Evolutionary conservation across 108 stramenopile species (phyloP).

Genomic region (Aurantiochytrium sp.): DNA sequence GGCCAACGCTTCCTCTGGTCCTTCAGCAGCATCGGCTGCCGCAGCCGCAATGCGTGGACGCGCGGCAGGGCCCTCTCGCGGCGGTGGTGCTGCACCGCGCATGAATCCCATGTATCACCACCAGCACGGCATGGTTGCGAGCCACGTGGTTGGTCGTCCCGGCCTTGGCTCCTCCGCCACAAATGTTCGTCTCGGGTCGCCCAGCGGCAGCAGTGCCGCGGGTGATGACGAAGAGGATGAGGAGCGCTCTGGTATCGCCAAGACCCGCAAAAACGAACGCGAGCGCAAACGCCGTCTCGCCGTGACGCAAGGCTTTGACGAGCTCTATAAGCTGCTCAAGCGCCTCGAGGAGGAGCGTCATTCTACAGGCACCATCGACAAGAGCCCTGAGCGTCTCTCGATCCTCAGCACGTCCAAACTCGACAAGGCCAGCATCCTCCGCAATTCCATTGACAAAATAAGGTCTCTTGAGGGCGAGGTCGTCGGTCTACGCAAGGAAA

Average conservation of each 20-base stretch:
- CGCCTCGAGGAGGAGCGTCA: not conserved
- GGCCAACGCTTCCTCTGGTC: too few relatives aligned
- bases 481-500: not conserved
- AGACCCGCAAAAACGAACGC: conserved; percentile 4
- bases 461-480: not conserved
- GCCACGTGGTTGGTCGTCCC: not conserved
- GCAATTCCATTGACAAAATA: not conserved
- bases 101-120: not conserved
- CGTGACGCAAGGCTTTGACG: conserved; percentile 3
- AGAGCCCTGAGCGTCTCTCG: not conserved
- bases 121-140: not conserved
- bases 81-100: not conserved
- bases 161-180: not conserved
- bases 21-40: too few relatives aligned
- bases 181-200: not conserved
- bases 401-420: not conserved
- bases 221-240: not conserved
- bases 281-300: conserved; percentile 7
- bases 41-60: too few relatives aligned
- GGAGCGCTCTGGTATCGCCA: not conserved
- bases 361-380: not conserved
- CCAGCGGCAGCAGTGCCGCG: not conserved
- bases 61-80: not conserved
- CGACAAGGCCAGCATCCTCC: conserved; percentile 3
- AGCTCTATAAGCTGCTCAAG: not conserved